Evolutionary conservation across 78 protist species (phyloP).

Genomic region (Dictyostelium brefeldianum): DNA sequence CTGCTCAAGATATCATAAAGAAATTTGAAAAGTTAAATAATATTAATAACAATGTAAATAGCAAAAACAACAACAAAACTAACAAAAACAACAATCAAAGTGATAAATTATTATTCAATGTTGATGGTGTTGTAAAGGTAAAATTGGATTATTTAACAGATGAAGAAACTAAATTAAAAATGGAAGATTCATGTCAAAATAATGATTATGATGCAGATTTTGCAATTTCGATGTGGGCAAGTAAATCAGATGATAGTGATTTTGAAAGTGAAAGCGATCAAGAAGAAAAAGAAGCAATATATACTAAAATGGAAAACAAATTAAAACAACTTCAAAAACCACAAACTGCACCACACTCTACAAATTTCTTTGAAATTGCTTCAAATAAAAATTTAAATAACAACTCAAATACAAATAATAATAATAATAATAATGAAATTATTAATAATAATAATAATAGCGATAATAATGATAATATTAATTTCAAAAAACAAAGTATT

Average conservation of each 20-base stretch:
- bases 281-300: neutral
- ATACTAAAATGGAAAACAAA: neutral
- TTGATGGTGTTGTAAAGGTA: conserved; percentile 4
- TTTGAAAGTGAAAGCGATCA: neutral
- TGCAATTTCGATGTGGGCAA: conserved; percentile 63
- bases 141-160: conserved; percentile 72
- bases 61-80: neutral
- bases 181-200: conserved; percentile 19
- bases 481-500: too few species aligned
- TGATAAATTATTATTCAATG: neutral
- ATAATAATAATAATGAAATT: too few species aligned
- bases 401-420: too few species aligned
- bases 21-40: neutral
- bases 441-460: too few species aligned
- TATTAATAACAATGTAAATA: neutral
- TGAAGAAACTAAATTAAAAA: conserved; percentile 24
- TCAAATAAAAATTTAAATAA: too few species aligned
- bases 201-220: conserved; percentile 75
- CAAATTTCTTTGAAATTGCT: too few species aligned
- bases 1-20: neutral
- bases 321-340: neutral
- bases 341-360: too few species aligned
- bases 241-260: neutral
- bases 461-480: too few species aligned
- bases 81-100: neutral